phyloP scores from a whole-genome alignment of 2,329 filamentous ascomycete genomes.

The Leptosphaerulina australis region DNA sequence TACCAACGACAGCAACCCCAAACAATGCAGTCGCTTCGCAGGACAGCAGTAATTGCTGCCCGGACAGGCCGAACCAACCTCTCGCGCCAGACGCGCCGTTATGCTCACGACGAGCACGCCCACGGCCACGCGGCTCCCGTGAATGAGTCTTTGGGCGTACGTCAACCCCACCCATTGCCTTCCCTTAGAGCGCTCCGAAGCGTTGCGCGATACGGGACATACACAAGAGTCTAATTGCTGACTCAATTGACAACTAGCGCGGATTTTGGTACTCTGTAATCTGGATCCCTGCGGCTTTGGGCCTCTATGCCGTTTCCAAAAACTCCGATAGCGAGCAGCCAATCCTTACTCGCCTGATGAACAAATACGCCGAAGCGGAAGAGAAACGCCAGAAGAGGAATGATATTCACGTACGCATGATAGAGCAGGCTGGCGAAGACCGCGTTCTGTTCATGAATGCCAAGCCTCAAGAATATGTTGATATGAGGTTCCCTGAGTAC shows the following conservation, averaged over 20 bases:
- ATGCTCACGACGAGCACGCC: conserved; percentile 46
- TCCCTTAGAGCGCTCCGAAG: neutral
- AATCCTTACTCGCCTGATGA: conserved; percentile 59
- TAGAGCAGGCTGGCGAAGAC: conserved; percentile 69
- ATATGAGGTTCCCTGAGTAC: conserved; percentile 69
- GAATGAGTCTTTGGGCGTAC: conserved; percentile 59
- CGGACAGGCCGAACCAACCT: conserved; percentile 45
- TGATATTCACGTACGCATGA: conserved; percentile 63
- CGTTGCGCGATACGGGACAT: neutral
- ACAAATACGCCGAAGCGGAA: conserved; percentile 61
- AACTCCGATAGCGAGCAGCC: conserved; percentile 49
- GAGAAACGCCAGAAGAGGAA: conserved; percentile 63
- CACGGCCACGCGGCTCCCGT: conserved; percentile 48
- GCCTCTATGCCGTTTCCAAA: conserved; percentile 55
- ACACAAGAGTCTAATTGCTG: conserved; percentile 16
- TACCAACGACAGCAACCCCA: conserved; percentile 24
- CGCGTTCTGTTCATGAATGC: conserved; percentile 62
- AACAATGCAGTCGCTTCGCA: conserved; percentile 54
- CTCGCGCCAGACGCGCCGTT: conserved; percentile 51
- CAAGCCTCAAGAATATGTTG: conserved; percentile 56
- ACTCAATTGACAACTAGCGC: conserved; percentile 41
- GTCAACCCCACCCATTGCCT: conserved; percentile 38
- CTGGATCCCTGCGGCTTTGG: conserved; percentile 54
- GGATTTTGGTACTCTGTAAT: conserved; percentile 60
- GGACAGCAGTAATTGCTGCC: conserved; percentile 52